A percentile compares a stretch with the other conserved stretches of the same genome.
phyloP scores from a whole-genome alignment of 1,284 basidiomycete genomes.

The Microbotryum scabiosae region DNA sequence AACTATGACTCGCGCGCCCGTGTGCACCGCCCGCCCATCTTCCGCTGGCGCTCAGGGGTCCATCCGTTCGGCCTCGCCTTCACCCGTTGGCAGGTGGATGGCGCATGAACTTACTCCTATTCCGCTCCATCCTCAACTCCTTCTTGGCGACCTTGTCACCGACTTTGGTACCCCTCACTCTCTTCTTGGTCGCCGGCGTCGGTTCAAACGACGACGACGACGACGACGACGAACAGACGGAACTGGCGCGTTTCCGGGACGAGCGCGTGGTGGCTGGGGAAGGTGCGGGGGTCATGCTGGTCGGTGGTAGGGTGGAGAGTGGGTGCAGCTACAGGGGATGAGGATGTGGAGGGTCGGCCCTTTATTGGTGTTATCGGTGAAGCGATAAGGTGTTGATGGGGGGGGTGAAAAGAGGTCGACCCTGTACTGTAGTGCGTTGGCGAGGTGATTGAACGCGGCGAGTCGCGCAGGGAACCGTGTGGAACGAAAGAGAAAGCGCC shows the following conservation, averaged over 20 bases:
- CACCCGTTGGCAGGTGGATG: background rate
- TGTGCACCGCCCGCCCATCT: background rate
- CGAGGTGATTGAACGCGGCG: background rate
- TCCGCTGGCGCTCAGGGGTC: background rate
- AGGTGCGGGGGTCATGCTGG: too few relatives aligned
- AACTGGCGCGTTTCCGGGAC: too few relatives aligned
- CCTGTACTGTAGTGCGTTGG: background rate
- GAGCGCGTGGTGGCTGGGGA: too few relatives aligned
- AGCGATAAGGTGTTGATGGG: background rate
- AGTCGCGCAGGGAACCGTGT: background rate
- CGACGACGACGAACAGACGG: slow-evolving; percentile 19
- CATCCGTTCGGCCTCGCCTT: background rate
- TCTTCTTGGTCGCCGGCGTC: slow-evolving; percentile 2
- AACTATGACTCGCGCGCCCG: background rate
- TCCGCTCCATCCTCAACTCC: slow-evolving; percentile 6
- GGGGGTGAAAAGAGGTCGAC: background rate
- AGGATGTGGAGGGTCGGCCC: too few relatives aligned
- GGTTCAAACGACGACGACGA: background rate
- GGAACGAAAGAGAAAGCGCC: background rate
- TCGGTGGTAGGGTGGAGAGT: too few relatives aligned
- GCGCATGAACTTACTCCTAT: background rate
- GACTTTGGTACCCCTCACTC: background rate
- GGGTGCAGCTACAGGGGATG: too few relatives aligned
- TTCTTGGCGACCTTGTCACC: background rate
- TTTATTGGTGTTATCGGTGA: too few relatives aligned